A percentile compares a stretch with the other conserved stretches of the same genome.
Conservation (phyloP, 192 early-diverging fungal genomes). For the Dissophora ornata region DNA sequence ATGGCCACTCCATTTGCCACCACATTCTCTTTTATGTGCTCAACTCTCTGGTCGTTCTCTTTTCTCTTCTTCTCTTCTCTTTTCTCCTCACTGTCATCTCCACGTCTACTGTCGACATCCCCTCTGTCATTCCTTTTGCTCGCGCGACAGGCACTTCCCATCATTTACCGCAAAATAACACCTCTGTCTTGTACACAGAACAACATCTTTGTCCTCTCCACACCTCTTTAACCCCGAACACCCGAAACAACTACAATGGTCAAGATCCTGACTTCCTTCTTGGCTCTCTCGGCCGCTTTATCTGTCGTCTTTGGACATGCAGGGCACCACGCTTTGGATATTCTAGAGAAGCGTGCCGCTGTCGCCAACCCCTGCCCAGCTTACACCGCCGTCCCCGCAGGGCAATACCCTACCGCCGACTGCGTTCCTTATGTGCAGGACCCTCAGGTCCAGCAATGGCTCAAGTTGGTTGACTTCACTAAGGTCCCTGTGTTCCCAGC, state of each 20-base stretch:
- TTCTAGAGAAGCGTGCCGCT: constrained; percentile 10
- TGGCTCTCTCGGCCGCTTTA: constrained; percentile 5
- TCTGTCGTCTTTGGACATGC: constrained; percentile 5
- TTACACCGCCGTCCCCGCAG: constrained; percentile 5
- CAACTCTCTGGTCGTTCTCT: background rate
- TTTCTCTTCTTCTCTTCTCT: background rate
- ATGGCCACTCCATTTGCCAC: too few relatives aligned
- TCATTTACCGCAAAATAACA: too few relatives aligned
- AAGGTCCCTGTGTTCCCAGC: constrained; percentile 50
- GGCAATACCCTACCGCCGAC: constrained; percentile 13
- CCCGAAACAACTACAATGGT: constrained; percentile 5
- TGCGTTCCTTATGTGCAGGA: constrained; percentile 28
- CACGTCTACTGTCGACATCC: too few relatives aligned
- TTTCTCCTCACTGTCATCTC: too few relatives aligned
- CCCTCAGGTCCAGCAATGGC: constrained; percentile 53
- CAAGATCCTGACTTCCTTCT: background rate
- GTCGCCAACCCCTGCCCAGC: background rate
- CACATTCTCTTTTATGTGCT: background rate
- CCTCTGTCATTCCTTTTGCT: too few relatives aligned
- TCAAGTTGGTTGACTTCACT: constrained; percentile 48
- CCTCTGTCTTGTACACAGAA: too few relatives aligned
- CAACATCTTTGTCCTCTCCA: too few relatives aligned
- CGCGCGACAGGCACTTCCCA: too few relatives aligned
- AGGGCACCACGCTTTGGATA: background rate
- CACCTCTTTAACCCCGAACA: too few relatives aligned